Evolutionary conservation across 176 grass and related monocot species (phyloP), one percentile per base, ranked within the genome.

Genomic region (Coix lacrymajobi): DNA sequence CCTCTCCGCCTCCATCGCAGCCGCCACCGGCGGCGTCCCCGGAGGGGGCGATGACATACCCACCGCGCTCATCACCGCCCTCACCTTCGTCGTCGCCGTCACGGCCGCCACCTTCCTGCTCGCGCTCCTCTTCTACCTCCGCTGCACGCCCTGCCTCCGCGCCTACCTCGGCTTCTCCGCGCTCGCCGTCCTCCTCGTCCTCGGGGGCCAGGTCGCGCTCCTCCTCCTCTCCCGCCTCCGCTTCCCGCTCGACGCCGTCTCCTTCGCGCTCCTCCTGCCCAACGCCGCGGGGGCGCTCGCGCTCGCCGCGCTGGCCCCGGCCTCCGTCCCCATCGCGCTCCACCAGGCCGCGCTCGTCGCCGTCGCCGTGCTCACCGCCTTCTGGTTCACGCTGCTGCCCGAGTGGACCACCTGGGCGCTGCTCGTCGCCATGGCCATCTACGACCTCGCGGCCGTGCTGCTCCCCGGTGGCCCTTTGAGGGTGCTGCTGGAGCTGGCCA

Each of bases 381-480:
- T 95, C 83, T 98, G 87, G 88, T 98, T 98, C 84, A 95, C 96
- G 58, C 83, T 98, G 24, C 88, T 98, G 1, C 90, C 92, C 12
- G 90, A 98, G 93, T 95, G 92, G 96, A 98, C 96, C 48, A 98
- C 92, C 54, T 98, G 90, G 92, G 75, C 90, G 63, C 89, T 98
- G 41, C 87, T 98, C 58, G 51, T 95, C 13, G 90, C 92, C 79
- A 93, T 95, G 88, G 85, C 96, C 22, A 20, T 98, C 75, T 98
- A 98, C 86, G 96, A 98, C 79, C 75, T 98, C 31, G 96, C 90
- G 0, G 96, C 96, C 69, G 96, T 98, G 66, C 77, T 98, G 77
- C 77, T 98, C 28, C 95, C 95, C 2, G 84, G 87, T 66, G 92
- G 95, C 20, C 96, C 96, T 28, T 33, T 98, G 6, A 93, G 92